Evolutionary conservation across 2,329 filamentous ascomycete genomes (phyloP), one percentile per base, ranked within the genome.

Genomic region (Fusarium vanettenii): DNA sequence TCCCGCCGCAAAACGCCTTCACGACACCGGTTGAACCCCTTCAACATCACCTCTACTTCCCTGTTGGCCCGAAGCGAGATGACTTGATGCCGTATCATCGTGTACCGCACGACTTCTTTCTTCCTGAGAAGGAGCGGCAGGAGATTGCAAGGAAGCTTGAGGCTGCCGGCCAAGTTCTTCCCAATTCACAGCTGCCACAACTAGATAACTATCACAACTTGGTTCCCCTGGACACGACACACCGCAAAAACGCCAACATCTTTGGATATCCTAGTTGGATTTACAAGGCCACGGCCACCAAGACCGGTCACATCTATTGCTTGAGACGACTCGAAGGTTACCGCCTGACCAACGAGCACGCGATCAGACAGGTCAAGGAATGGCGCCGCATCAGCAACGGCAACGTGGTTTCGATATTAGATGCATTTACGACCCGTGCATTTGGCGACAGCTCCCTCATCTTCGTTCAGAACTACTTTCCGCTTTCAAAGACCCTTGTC

Each of bases 391-490:
- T 99, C 59, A 89, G 90, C 79, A 96, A 93, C 79, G 93, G 92
- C 66, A 94, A 91, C 74, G 90, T 98, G 22, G 96, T 98, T 33
- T 93, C 92, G 0, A 90, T 97, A 10, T 92, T 97, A 79, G 95
- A 98, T 83, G 95, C 94, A 1, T 99, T 99, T 79, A 99, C 97
- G 1, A 97, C 95, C 14, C 89, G 95, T 71, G 94, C 93, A 29
- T 99, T 99, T 82, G 94, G 95, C 65, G 97, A 98, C 82, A 97
- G 94, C 83, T 98, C 97, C 4, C 89, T 99, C 64, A 93, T 99
- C 59, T 93, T 99, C 79, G 95, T 97, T 27, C 97, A 95, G 71
- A 95, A 97, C 81, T 99, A 98, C 80, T 94, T 97, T 79, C 96
- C 97, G 1, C 88, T 97, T 22, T 94, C 96, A 3, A 97, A 97